Conservation (phyloP, 2,329 filamentous ascomycete species). For the Clarireedia monteithiana region DNA sequence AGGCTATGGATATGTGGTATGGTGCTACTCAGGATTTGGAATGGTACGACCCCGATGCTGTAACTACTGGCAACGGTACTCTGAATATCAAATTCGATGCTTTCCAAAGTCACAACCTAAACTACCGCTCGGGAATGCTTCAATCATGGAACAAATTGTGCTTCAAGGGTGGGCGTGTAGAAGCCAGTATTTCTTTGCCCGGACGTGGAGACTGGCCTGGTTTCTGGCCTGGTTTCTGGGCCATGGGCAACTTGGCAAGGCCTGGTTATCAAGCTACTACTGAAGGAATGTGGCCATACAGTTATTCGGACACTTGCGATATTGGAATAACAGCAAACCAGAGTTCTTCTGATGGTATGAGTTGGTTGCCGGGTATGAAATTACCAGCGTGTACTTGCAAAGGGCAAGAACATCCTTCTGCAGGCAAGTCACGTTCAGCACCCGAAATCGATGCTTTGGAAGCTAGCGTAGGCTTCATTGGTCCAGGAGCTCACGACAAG, state of each 20-base stretch:
- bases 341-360: slow-evolving; percentile 58
- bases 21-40: slow-evolving; percentile 62
- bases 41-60: slow-evolving; percentile 65
- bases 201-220: slow-evolving; percentile 58
- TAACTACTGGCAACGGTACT: slow-evolving; percentile 52
- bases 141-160: slow-evolving; percentile 69
- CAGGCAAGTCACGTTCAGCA: slow-evolving; percentile 56
- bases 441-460: slow-evolving; percentile 69
- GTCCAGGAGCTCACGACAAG: slow-evolving; percentile 21
- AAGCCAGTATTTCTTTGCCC: slow-evolving; percentile 63
- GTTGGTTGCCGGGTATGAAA: slow-evolving; percentile 60
- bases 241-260: slow-evolving; percentile 65
- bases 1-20: slow-evolving; percentile 64
- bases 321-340: slow-evolving; percentile 66
- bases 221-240: slow-evolving; percentile 71
- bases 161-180: slow-evolving; percentile 63
- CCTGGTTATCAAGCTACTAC: slow-evolving; percentile 63
- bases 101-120: slow-evolving; percentile 55
- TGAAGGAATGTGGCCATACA: slow-evolving; percentile 69
- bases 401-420: slow-evolving; percentile 56
- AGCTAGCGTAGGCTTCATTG: slow-evolving; percentile 42
- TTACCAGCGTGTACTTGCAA: slow-evolving; percentile 60
- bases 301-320: slow-evolving; percentile 61
- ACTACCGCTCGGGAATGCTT: slow-evolving; percentile 66
- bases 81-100: slow-evolving; percentile 58